These are phyloP conservation scores for Leucosporidium creatinivorum DNA, from an alignment of 768 basidiomycete genomes.

Conservation along the genomic window DNA sequence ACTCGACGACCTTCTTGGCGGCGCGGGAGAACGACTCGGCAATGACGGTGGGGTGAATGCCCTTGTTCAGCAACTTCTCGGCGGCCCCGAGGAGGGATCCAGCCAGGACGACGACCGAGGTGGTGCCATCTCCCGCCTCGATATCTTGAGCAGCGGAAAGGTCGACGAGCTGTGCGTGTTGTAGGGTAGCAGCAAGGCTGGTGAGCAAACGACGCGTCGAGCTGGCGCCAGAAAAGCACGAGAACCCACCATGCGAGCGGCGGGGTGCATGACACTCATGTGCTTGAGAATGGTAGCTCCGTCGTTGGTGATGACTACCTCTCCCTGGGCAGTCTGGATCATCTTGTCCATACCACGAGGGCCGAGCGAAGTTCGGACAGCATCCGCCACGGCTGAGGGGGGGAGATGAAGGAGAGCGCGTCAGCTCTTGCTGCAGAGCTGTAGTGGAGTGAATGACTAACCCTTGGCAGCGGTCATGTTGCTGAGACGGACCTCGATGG, in stretches of 20 bases:
- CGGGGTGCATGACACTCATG: constrained; percentile 84
- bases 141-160: constrained; percentile 95
- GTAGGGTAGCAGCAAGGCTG: background rate
- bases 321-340: constrained; percentile 68
- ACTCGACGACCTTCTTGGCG: constrained; percentile 86
- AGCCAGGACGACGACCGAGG: constrained; percentile 91
- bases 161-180: constrained; percentile 70
- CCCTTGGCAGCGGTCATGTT: constrained; percentile 94
- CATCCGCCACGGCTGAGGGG: constrained; percentile 81
- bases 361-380: constrained; percentile 89
- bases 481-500: constrained; percentile 92
- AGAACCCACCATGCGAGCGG: constrained; percentile 81
- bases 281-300: constrained; percentile 90
- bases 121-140: constrained; percentile 97
- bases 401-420: background rate
- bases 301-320: constrained; percentile 97
- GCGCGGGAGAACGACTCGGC: constrained; percentile 93
- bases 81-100: constrained; percentile 88
- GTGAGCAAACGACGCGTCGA: background rate
- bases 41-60: constrained; percentile 91
- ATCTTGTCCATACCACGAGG: constrained; percentile 99
- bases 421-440: background rate
- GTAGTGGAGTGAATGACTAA: constrained; percentile 20
- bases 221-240: too few relatives aligned
- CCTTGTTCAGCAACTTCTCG: constrained; percentile 89